These are phyloP conservation scores for Bonnemaisonia californica DNA, from an alignment of 31 red algal genomes.

Conservation along the genomic window DNA sequence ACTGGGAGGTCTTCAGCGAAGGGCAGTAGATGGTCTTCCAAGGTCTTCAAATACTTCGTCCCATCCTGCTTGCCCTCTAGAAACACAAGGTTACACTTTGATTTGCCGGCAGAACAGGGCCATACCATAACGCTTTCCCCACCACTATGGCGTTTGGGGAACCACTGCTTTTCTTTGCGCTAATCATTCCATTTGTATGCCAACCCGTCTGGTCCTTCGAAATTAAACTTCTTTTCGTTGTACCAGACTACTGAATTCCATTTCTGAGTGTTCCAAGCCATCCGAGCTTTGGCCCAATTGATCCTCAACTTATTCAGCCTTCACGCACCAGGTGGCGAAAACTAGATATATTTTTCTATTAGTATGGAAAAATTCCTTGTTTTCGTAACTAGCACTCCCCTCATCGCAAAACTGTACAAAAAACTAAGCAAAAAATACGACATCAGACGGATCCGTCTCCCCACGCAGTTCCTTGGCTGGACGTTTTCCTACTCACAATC, in stretches of 20 bases:
- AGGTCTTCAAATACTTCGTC: too few species aligned
- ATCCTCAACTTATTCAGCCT: neutral
- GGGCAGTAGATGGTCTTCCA: too few species aligned
- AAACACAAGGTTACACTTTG: too few species aligned
- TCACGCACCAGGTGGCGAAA: too few species aligned
- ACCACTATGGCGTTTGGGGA: neutral
- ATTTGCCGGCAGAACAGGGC: too few species aligned
- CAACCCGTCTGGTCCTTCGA: slow-evolving; percentile 12
- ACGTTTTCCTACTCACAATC: neutral
- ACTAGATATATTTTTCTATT: too few species aligned
- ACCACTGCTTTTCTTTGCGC: neutral
- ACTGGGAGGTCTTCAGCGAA: too few species aligned
- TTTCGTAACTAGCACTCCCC: neutral
- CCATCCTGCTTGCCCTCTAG: too few species aligned
- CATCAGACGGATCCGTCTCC: neutral
- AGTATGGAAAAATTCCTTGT: slow-evolving; percentile 35
- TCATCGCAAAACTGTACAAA: slow-evolving; percentile 24
- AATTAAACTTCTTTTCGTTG: neutral
- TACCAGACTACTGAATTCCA: neutral
- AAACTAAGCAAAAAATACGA: slow-evolving; percentile 17
- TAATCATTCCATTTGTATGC: slow-evolving; percentile 11
- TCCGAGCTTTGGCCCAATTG: neutral
- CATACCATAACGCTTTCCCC: neutral
- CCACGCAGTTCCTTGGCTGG: slow-evolving; percentile 23
- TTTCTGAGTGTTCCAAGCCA: neutral